These are phyloP conservation scores for Phytophthora tubulina DNA, from an alignment of 352 stramenopile genomes.

Conservation along the genomic window DNA sequence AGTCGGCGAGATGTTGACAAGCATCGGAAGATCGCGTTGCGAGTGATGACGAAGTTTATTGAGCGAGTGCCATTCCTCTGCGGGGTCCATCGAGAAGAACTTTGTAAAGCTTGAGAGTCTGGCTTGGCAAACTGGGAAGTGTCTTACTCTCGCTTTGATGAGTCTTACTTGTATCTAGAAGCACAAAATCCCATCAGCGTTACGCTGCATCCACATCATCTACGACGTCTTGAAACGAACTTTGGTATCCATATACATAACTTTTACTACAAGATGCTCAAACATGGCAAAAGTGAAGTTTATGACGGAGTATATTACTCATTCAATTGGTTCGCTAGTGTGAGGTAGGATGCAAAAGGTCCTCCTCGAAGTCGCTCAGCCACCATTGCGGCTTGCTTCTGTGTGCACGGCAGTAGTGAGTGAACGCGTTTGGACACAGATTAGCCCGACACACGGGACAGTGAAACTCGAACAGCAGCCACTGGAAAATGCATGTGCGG, in stretches of 20 bases:
- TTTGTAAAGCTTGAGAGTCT: too few relatives aligned
- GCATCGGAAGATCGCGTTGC: conserved; percentile 46
- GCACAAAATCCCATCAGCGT: too few relatives aligned
- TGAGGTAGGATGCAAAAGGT: background rate
- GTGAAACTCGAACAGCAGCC: conserved; percentile 71
- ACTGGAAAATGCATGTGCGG: conserved; percentile 72
- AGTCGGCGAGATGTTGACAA: conserved; percentile 45
- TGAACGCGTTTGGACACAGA: background rate
- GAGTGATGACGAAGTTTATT: conserved; percentile 28
- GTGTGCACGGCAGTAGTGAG: background rate
- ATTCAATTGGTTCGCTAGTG: too few relatives aligned
- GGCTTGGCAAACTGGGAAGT: background rate
- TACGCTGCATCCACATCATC: too few relatives aligned
- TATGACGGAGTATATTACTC: background rate
- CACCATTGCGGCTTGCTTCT: background rate
- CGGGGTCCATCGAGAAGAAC: background rate
- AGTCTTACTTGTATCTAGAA: too few relatives aligned
- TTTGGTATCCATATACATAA: background rate
- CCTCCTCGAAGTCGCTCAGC: background rate
- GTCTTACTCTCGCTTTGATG: background rate
- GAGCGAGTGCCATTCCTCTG: background rate
- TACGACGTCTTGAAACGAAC: too few relatives aligned
- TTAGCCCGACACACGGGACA: conserved; percentile 60
- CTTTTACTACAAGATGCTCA: too few relatives aligned
- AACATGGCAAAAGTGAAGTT: background rate